Evolutionary conservation across 2,329 filamentous ascomycete genomes (phyloP).

Genomic region (Monilinia vaccinii-corymbosi): DNA sequence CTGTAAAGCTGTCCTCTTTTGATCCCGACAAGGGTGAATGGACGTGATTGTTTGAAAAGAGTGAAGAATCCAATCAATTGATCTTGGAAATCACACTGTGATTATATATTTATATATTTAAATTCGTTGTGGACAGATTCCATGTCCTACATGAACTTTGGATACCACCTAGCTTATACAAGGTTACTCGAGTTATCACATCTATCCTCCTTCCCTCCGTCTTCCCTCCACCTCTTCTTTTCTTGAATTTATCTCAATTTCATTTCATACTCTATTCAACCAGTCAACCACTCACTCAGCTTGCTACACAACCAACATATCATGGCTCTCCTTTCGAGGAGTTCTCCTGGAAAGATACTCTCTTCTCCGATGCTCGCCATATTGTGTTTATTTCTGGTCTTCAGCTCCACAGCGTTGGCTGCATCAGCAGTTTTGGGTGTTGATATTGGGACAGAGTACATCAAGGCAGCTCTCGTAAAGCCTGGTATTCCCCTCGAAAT

Average conservation of each 20-base stretch:
- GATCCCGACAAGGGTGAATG: conserved; percentile 1
- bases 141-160: conserved; percentile 19
- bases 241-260: conserved; percentile 5
- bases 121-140: conserved; percentile 27
- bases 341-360: conserved; percentile 15
- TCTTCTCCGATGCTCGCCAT: conserved; percentile 24
- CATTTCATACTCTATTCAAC: conserved; percentile 27
- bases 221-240: conserved; percentile 6
- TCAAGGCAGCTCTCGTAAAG: conserved; percentile 94
- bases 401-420: conserved; percentile 29
- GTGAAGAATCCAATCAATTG: not conserved
- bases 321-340: conserved; percentile 22
- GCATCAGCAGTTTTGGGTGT: conserved; percentile 74
- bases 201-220: not conserved
- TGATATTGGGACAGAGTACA: conserved; percentile 91
- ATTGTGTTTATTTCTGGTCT: conserved; percentile 28
- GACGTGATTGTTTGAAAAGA: not conserved
- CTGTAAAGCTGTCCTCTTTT: conserved; percentile 11
- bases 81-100: too few relatives aligned
- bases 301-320: conserved; percentile 14
- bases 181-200: not conserved
- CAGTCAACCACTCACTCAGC: conserved; percentile 16
- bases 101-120: too few relatives aligned
- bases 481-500: conserved; percentile 96
- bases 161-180: conserved; percentile 14